Evolutionary conservation across 192 early-diverging fungal genomes (phyloP).

Genomic region (Mortierella alpina): DNA sequence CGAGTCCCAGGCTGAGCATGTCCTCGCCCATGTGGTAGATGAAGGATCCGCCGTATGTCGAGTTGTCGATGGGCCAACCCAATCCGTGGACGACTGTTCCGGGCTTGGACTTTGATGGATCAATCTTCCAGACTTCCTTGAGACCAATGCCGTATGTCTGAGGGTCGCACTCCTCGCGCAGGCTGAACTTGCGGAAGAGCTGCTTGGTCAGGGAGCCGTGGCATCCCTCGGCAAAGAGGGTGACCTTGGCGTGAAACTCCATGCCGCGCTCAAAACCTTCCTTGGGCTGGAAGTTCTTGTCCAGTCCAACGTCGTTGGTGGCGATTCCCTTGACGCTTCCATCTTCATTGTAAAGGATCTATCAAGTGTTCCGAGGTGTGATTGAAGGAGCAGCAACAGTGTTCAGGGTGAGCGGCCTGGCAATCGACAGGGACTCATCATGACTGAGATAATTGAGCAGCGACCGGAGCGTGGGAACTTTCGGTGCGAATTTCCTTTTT

Average conservation of each 20-base stretch:
- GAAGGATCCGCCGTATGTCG: constrained; percentile 95
- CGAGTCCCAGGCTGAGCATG: constrained; percentile 86
- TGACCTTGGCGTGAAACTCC: constrained; percentile 93
- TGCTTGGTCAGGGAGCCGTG: constrained; percentile 96
- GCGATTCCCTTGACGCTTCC: constrained; percentile 93
- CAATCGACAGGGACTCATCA: too few species aligned
- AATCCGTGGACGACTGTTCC: constrained; percentile 89
- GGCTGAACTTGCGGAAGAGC: constrained; percentile 86
- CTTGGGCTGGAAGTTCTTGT: constrained; percentile 88
- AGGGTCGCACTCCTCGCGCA: constrained; percentile 85
- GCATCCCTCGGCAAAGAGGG: constrained; percentile 97
- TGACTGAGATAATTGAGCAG: too few species aligned
- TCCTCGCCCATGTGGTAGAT: constrained; percentile 96
- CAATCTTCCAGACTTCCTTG: constrained; percentile 98
- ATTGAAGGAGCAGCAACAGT: too few species aligned
- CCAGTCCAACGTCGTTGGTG: constrained; percentile 95
- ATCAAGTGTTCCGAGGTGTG: background rate
- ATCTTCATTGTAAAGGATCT: constrained; percentile 89
- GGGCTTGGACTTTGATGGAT: constrained; percentile 82
- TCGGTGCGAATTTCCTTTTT: constrained; percentile 6
- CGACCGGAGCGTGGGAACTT: background rate
- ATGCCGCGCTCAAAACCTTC: constrained; percentile 94
- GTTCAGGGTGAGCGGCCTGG: too few species aligned
- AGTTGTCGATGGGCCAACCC: constrained; percentile 91
- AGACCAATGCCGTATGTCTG: constrained; percentile 97